These are phyloP conservation scores for Hypoxylon sp. DNA, from an alignment of 2,329 filamentous ascomycete species.

Conservation along the genomic window DNA sequence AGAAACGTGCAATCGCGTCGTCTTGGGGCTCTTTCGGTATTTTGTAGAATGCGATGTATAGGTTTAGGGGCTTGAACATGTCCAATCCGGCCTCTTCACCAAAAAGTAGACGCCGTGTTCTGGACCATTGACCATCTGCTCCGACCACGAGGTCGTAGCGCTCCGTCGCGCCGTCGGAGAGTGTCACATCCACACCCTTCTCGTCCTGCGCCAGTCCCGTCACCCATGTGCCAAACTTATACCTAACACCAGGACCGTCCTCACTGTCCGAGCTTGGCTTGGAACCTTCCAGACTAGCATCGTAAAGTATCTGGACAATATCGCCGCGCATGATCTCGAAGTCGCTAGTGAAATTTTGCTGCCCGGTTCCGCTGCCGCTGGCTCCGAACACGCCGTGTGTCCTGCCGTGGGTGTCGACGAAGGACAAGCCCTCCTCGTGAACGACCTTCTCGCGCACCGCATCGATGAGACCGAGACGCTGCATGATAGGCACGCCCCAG, in stretches of 20 bases:
- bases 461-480: slow-evolving; percentile 52
- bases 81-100: slow-evolving; percentile 41
- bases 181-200: slow-evolving; percentile 46
- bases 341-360: slow-evolving; percentile 60
- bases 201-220: slow-evolving; percentile 44
- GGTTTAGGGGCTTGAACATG: slow-evolving; percentile 43
- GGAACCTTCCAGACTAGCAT: slow-evolving; percentile 46
- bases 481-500: slow-evolving; percentile 51
- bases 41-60: slow-evolving; percentile 53
- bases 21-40: slow-evolving; percentile 45
- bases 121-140: slow-evolving; percentile 63
- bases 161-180: slow-evolving; percentile 54
- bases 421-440: slow-evolving; percentile 56
- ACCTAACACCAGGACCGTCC: slow-evolving; percentile 42
- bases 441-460: slow-evolving; percentile 50
- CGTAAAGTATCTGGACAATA: slow-evolving; percentile 59
- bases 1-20: slow-evolving; percentile 47
- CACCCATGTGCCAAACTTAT: slow-evolving; percentile 47
- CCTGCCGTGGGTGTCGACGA: slow-evolving; percentile 54
- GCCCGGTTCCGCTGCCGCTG: slow-evolving; percentile 52
- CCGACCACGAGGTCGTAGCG: slow-evolving; percentile 63
- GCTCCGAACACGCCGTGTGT: slow-evolving; percentile 51
- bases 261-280: slow-evolving; percentile 9
- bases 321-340: slow-evolving; percentile 69
- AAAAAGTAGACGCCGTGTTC: slow-evolving; percentile 53